Conservation (phyloP, 257 asterid genomes). For the Plantago ovata region DNA sequence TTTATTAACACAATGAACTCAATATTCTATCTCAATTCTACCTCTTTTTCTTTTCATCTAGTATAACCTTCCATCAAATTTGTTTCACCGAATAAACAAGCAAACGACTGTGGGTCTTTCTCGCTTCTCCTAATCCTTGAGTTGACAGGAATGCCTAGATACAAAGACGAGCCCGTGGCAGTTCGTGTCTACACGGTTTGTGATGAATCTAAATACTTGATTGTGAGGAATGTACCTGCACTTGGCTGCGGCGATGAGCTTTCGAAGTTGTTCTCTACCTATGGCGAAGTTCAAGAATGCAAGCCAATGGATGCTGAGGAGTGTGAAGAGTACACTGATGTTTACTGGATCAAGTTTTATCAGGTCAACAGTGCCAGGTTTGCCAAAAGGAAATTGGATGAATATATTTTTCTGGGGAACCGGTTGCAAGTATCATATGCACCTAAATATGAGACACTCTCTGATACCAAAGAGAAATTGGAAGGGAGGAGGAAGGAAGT, state of each 20-base stretch:
- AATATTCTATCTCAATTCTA: too few species aligned
- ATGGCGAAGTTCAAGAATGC: slow-evolving; percentile 82
- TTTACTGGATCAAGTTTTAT: slow-evolving; percentile 79
- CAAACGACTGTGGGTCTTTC: too few species aligned
- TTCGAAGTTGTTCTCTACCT: slow-evolving; percentile 45
- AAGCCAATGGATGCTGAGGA: slow-evolving; percentile 96
- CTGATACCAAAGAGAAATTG: slow-evolving; percentile 72
- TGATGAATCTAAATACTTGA: slow-evolving; percentile 83
- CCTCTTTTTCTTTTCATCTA: too few species aligned
- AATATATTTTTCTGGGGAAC: slow-evolving; percentile 68
- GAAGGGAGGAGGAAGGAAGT: slow-evolving; percentile 82
- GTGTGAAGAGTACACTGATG: slow-evolving; percentile 74
- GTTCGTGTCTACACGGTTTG: slow-evolving; percentile 86
- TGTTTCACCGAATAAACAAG: too few species aligned
- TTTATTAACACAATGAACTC: too few species aligned
- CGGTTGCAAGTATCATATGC: slow-evolving; percentile 68
- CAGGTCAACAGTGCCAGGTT: slow-evolving; percentile 78
- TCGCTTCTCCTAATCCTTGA: too few species aligned
- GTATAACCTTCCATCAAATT: too few species aligned
- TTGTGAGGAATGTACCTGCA: slow-evolving; percentile 85
- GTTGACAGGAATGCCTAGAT: slow-evolving; percentile 44
- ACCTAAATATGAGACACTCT: slow-evolving; percentile 60
- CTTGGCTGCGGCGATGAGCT: slow-evolving; percentile 88
- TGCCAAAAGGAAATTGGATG: slow-evolving; percentile 82
- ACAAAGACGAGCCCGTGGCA: slow-evolving; percentile 58